Conservation (phyloP, 2,329 filamentous ascomycete species). For the Botrytis galanthina region DNA sequence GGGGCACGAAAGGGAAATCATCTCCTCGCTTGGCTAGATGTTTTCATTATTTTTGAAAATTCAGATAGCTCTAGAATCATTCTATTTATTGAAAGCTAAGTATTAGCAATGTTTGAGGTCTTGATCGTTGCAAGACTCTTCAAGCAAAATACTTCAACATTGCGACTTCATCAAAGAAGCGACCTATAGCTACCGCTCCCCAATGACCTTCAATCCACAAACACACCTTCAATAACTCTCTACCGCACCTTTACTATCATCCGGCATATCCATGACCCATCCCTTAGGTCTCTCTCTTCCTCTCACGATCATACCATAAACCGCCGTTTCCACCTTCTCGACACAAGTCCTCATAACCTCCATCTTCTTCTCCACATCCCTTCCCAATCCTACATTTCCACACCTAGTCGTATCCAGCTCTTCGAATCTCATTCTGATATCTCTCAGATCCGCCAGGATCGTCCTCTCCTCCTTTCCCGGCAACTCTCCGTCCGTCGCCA, state of each 20-base stretch:
- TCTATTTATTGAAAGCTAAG: too few relatives aligned
- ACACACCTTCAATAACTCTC: conserved; percentile 33
- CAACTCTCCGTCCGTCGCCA: conserved; percentile 62
- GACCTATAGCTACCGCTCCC: not conserved
- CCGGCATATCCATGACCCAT: conserved; percentile 76
- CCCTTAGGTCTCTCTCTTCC: conserved; percentile 87
- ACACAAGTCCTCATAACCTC: conserved; percentile 85
- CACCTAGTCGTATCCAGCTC: conserved; percentile 57
- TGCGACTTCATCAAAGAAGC: not conserved
- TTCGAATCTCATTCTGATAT: conserved; percentile 74
- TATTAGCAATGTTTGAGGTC: not conserved
- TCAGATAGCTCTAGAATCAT: not conserved
- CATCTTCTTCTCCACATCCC: conserved; percentile 74
- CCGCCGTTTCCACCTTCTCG: conserved; percentile 86
- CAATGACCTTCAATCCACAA: not conserved
- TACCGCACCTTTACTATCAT: conserved; percentile 32
- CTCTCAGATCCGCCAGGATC: conserved; percentile 78
- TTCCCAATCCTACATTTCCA: conserved; percentile 52
- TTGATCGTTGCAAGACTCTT: not conserved
- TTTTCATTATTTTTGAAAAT: too few relatives aligned
- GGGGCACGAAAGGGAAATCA: not conserved
- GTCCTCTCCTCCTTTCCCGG: conserved; percentile 49
- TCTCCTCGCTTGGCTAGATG: not conserved
- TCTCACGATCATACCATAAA: conserved; percentile 83
- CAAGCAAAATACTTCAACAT: not conserved